Evolutionary conservation across 2,329 filamentous ascomycete genomes (phyloP), one percentile per base, ranked within the genome.

Genomic region (Sordariomycetes sp.): DNA sequence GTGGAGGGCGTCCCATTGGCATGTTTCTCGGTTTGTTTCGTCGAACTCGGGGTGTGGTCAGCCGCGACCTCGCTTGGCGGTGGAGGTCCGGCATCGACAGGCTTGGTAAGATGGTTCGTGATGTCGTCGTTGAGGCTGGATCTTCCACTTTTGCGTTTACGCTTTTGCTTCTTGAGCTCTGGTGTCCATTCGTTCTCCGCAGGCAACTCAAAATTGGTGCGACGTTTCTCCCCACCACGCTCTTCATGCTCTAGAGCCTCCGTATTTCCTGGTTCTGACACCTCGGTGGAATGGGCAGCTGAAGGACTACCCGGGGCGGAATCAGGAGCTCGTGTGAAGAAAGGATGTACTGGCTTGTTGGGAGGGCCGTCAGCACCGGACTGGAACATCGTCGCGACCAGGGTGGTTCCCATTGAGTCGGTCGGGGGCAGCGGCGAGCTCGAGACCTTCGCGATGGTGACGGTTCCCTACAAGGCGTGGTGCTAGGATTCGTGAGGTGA

Each of bases 301-400:
- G 30, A 18, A 4, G 38, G 25, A 8, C 24, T 14, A 14, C 25
- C 20, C 12, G 29, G 12, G 15, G 33, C 12, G 19, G 38, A 34
- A 15, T 37, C 17, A 30, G 49, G 38, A 6, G 30, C 37, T 36
- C 53, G 56, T 25, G 55, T 46, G 46, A 76, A 75, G 53, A 76
- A 74, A 14, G 72, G 72, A 43, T 76, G 72, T 24, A 75, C 46
- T 42, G 69, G 72, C 46, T 63, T 66, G 17, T 48, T 44, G 8
- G 33, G 21, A 8, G 30, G 27, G 20, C 20, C 32, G 8, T 28
- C 19, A 8, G 21, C 19, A 14, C 26, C 27, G 11, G 27, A 11
- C 26, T 58, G 58, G 42, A 55, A 54, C 70, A 72, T 74, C 32
- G 50, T 58, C 45, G 56, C 54, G 35, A 63, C 50, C 37, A 59